Evolutionary conservation across 108 stramenopile species (phyloP).

Genomic region (Mayamaea pseudoterrestris): DNA sequence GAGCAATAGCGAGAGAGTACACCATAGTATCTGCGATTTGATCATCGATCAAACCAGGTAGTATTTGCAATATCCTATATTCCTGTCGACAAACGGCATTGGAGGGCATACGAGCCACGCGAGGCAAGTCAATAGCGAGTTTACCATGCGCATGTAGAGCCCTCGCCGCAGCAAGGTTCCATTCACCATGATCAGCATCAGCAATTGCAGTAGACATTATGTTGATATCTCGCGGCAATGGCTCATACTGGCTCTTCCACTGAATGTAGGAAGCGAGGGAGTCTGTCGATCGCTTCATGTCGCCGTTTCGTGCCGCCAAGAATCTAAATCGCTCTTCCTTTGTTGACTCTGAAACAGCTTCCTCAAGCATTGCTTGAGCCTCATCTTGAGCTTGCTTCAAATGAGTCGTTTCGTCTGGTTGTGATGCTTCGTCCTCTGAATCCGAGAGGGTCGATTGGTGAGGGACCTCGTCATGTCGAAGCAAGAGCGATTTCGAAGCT

Average conservation of each 20-base stretch:
- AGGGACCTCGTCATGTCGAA: no score
- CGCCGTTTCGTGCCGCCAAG: no score
- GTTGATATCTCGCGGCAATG: background rate
- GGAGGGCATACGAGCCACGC: slow-evolving; percentile 14
- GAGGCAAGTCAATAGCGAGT: slow-evolving; percentile 3
- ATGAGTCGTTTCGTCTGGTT: no score
- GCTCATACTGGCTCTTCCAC: slow-evolving; percentile 17
- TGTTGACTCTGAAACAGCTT: no score
- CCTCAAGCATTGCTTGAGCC: no score
- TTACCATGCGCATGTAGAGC: slow-evolving; percentile 15
- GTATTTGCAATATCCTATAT: slow-evolving; percentile 38
- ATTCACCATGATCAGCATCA: slow-evolving; percentile 17
- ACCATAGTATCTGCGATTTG: slow-evolving; percentile 27
- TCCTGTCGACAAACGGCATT: slow-evolving; percentile 15
- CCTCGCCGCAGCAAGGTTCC: slow-evolving; percentile 16
- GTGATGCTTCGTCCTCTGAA: no score
- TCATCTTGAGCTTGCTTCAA: no score
- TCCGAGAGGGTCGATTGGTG: no score
- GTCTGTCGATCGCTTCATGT: no score
- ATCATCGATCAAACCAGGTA: slow-evolving; percentile 50
- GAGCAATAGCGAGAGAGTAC: slow-evolving; percentile 57
- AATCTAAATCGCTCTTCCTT: no score
- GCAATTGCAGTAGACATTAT: slow-evolving; percentile 2
- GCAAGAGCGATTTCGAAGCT: no score
- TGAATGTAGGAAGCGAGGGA: no score